Conservation (phyloP, 2,329 filamentous ascomycete species). For the Xylariaceae sp. region DNA sequence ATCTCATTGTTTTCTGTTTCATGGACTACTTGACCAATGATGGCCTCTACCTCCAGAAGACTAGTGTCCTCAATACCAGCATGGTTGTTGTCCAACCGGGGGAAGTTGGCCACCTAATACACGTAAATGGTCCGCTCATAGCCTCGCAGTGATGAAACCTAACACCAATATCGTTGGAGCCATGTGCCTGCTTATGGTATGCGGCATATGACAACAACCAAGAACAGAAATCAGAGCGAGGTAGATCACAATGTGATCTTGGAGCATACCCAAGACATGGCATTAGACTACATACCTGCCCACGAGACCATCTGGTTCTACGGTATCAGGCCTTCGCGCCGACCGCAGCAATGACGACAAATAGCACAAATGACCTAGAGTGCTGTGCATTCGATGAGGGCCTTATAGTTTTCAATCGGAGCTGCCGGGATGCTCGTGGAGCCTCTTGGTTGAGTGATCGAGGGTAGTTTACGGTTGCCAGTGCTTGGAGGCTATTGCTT, state of each 20-base stretch:
- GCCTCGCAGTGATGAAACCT: constrained; percentile 36
- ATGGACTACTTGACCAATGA: neutral
- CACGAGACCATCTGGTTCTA: constrained; percentile 14
- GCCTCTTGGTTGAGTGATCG: constrained; percentile 26
- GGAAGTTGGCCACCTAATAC: neutral
- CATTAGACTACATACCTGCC: constrained; percentile 3
- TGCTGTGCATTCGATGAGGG: constrained; percentile 31
- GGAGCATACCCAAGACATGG: constrained; percentile 8
- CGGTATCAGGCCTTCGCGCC: constrained; percentile 17
- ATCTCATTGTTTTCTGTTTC: too few species aligned
- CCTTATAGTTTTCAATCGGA: constrained; percentile 57
- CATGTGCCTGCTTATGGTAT: constrained; percentile 21
- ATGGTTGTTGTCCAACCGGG: neutral
- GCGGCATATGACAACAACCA: constrained; percentile 36
- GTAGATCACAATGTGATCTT: constrained; percentile 15
- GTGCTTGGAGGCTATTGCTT: constrained; percentile 13
- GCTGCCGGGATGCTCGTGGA: constrained; percentile 39
- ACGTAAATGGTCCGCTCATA: neutral
- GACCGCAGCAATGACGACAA: constrained; percentile 36
- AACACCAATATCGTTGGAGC: constrained; percentile 31
- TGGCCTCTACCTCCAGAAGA: neutral
- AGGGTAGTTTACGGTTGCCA: constrained; percentile 8
- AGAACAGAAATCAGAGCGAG: constrained; percentile 58
- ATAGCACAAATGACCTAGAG: constrained; percentile 22
- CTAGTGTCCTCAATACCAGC: neutral